Evolutionary conservation across 495 filamentous ascomycete genomes (phyloP).

Genomic region (Trichocladium antarcticum): DNA sequence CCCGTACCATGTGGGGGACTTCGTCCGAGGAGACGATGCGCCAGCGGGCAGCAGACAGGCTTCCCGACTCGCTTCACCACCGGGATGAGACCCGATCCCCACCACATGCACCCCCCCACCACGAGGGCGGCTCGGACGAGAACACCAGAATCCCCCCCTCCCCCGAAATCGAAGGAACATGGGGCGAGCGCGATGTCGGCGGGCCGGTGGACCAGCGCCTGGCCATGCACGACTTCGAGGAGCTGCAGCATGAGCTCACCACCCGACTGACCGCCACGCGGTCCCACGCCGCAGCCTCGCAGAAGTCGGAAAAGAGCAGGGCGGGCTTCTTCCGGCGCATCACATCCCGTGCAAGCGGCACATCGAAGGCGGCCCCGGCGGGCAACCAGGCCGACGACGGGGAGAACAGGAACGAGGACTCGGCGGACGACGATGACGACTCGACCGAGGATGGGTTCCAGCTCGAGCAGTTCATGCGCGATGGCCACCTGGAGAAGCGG

Average conservation of each 20-base stretch:
- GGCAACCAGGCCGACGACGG: not conserved
- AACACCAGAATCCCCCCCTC: conserved; percentile 9
- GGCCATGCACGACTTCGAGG: conserved; percentile 63
- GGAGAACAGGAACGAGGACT: not conserved
- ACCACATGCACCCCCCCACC: not conserved
- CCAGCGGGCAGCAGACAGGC: conserved; percentile 8
- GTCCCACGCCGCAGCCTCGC: conserved; percentile 12
- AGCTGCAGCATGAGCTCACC: conserved; percentile 54
- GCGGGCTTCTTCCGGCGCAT: conserved; percentile 17
- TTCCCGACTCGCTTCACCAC: conserved; percentile 20
- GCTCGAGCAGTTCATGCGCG: conserved; percentile 60
- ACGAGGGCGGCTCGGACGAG: conserved; percentile 5
- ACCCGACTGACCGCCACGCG: conserved; percentile 21
- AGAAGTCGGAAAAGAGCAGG: conserved; percentile 5
- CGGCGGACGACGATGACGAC: conserved; percentile 34
- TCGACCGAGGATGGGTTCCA: conserved; percentile 47
- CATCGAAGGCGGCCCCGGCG: conserved; percentile 1
- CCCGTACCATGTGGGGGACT: conserved; percentile 8
- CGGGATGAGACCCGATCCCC: conserved; percentile 10
- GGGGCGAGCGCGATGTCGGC: conserved; percentile 63
- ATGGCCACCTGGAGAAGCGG: conserved; percentile 72
- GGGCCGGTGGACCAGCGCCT: conserved; percentile 48
- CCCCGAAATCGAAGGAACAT: conserved; percentile 45
- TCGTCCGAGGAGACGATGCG: conserved; percentile 17
- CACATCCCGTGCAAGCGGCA: conserved; percentile 11